Evolutionary conservation across 2,329 filamentous ascomycete genomes (phyloP), one percentile per base, ranked within the genome.

Genomic region (Ophiostoma ulmi): DNA sequence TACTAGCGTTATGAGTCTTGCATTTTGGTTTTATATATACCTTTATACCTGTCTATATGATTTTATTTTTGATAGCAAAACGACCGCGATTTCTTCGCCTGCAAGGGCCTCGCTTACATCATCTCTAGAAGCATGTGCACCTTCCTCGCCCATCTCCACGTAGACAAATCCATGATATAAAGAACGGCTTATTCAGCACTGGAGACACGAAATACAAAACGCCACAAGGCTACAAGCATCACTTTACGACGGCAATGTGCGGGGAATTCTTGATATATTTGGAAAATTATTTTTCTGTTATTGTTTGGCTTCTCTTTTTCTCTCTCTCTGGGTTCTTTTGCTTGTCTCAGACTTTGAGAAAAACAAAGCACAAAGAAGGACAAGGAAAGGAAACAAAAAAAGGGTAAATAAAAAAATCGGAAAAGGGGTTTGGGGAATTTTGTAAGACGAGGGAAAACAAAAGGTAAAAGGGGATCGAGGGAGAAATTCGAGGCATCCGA

Each of bases 381-480:
- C 31, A 65, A 31, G 65, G 38, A 67, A 41, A 67, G 65, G 22
- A 35, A 44, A 48, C 39, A 67, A 31, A 55, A 66, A 26, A 41
- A 68, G 70, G 52, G 69, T 52, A 44, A 52, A 61, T 48, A 63
- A 67, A 61, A 67, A 65, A 65, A 17, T 39, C 38, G 38, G 26
- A 66, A 65, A 70, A 70, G 67, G 68, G 41, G 35, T 38, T 67
- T 65, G 70, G 70, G 71, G 48, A 70, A 65, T 69, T 71, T 71
- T 71, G 63, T 63, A 68, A 72, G 63, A 69, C 64, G 38, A 35
- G 48, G 65, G 65, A 36, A 52, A 69, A 58, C 17, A 52, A 64
- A n/a, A 64, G 44, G 71, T 44, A 44, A 65, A 41, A 65, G 48
- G 71, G 63, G 38, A 70, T 68, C 26, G 63, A 64, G 66, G 22